Conservation (phyloP, 2,329 filamentous ascomycete genomes). For the Camptophora hylomeconis region DNA sequence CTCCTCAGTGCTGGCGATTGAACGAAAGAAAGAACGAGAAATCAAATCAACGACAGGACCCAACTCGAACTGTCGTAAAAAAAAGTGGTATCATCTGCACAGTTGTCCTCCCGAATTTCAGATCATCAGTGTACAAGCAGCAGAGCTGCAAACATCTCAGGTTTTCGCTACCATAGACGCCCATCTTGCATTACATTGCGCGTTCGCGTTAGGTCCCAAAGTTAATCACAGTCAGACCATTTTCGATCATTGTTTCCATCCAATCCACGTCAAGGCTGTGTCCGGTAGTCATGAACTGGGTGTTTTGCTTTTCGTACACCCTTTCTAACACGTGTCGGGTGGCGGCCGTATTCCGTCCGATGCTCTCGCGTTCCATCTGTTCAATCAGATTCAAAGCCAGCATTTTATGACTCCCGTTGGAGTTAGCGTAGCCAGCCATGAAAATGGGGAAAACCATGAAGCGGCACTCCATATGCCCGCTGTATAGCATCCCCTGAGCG, state of each 20-base stretch:
- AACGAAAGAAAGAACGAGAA: no score
- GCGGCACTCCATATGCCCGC: slow-evolving; percentile 28
- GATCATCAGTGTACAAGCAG: no score
- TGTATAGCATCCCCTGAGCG: slow-evolving; percentile 27
- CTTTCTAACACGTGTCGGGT: slow-evolving; percentile 33
- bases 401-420: slow-evolving; percentile 29
- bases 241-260: slow-evolving; percentile 33
- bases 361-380: slow-evolving; percentile 34
- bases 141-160: no score
- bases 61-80: no score
- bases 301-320: slow-evolving; percentile 36
- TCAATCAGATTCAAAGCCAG: slow-evolving; percentile 36
- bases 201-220: no score
- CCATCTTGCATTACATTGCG: no score
- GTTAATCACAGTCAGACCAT: slow-evolving; percentile 36
- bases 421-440: slow-evolving; percentile 36
- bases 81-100: no score
- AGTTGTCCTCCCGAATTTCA: no score
- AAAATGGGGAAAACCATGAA: slow-evolving; percentile 42
- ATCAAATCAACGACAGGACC: no score
- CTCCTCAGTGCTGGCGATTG: no score
- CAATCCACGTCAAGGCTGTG: slow-evolving; percentile 36
- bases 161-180: no score
- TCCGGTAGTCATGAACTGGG: slow-evolving; percentile 26
- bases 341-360: slow-evolving; percentile 35